A percentile compares a stretch with the other conserved stretches of the same genome.
Conservation (phyloP, 176 grass and related monocot genomes). For the Oryza longistaminata region DNA sequence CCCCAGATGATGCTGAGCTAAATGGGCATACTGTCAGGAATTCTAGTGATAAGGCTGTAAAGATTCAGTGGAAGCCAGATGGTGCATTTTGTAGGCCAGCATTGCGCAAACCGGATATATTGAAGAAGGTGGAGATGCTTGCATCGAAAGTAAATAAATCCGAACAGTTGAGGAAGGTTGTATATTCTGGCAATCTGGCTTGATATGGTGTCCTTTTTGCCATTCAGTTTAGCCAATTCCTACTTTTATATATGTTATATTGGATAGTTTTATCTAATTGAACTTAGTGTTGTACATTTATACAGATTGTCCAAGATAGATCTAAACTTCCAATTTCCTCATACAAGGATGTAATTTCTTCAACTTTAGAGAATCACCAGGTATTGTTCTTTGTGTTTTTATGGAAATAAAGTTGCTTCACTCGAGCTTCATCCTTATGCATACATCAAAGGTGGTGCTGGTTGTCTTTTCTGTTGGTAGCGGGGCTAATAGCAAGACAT, state of each 20-base stretch:
- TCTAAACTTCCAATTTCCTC: slow-evolving; percentile 94
- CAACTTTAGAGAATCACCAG: slow-evolving; percentile 78
- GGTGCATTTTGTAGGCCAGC: slow-evolving; percentile 65
- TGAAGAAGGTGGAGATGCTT: slow-evolving; percentile 69
- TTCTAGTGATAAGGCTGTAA: slow-evolving; percentile 46
- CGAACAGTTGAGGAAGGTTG: slow-evolving; percentile 71
- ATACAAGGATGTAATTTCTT: slow-evolving; percentile 77
- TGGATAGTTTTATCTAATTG: slow-evolving; percentile 26
- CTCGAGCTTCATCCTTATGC: slow-evolving; percentile 16
- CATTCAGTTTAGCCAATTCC: slow-evolving; percentile 17
- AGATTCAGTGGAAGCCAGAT: slow-evolving; percentile 57
- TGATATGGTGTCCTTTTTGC: slow-evolving; percentile 25
- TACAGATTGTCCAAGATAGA: slow-evolving; percentile 73
- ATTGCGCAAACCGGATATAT: slow-evolving; percentile 61
- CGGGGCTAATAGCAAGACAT: neutral
- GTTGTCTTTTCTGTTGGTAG: neutral
- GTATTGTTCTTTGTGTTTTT: slow-evolving; percentile 45
- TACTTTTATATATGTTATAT: slow-evolving; percentile 15
- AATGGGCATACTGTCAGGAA: slow-evolving; percentile 46
- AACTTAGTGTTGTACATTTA: slow-evolving; percentile 42
- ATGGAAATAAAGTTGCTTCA: slow-evolving; percentile 7
- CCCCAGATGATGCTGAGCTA: slow-evolving; percentile 72
- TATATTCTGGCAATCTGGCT: slow-evolving; percentile 41
- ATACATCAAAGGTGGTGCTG: slow-evolving; percentile 22
- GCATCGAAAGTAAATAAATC: slow-evolving; percentile 60